Evolutionary conservation across 1,284 basidiomycete genomes (phyloP).

Genomic region (Ceraceosorus guamensis): DNA sequence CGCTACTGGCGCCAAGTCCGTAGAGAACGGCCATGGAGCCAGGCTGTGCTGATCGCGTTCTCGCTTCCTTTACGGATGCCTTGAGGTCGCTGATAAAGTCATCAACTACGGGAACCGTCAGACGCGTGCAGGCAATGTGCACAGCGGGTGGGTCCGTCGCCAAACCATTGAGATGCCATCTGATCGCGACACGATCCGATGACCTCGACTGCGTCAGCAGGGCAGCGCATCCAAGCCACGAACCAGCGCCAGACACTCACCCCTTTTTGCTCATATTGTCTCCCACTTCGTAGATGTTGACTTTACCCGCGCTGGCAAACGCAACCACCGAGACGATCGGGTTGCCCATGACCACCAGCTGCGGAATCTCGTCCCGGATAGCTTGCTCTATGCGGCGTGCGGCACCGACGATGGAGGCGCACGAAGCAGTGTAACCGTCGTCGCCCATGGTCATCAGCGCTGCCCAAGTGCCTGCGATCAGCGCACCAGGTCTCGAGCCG

Average conservation of each 20-base stretch:
- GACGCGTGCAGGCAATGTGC: conserved; percentile 83
- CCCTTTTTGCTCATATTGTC: conserved; percentile 70
- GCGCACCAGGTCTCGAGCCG: conserved; percentile 66
- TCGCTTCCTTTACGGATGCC: conserved; percentile 54
- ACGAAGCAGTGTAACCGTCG: conserved; percentile 85
- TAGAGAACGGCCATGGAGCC: conserved; percentile 43
- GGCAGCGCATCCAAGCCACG: too few species aligned
- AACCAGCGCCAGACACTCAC: conserved; percentile 6
- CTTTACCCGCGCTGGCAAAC: conserved; percentile 59
- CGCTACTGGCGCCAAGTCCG: conserved; percentile 77
- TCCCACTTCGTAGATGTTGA: conserved; percentile 75
- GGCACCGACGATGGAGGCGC: conserved; percentile 70
- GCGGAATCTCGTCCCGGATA: conserved; percentile 61
- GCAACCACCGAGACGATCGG: conserved; percentile 86
- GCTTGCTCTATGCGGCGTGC: conserved; percentile 62
- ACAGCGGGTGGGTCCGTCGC: conserved; percentile 66
- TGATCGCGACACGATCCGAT: too few species aligned
- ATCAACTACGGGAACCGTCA: conserved; percentile 71
- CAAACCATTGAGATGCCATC: conserved; percentile 81
- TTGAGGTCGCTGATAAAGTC: conserved; percentile 75
- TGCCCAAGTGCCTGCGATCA: conserved; percentile 94
- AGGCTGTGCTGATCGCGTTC: conserved; percentile 13
- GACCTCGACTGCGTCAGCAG: neutral
- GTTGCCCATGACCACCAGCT: conserved; percentile 77
- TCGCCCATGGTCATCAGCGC: conserved; percentile 87